Evolutionary conservation across 176 grass and related monocot genomes (phyloP).

Genomic region (Avena atlantica): DNA sequence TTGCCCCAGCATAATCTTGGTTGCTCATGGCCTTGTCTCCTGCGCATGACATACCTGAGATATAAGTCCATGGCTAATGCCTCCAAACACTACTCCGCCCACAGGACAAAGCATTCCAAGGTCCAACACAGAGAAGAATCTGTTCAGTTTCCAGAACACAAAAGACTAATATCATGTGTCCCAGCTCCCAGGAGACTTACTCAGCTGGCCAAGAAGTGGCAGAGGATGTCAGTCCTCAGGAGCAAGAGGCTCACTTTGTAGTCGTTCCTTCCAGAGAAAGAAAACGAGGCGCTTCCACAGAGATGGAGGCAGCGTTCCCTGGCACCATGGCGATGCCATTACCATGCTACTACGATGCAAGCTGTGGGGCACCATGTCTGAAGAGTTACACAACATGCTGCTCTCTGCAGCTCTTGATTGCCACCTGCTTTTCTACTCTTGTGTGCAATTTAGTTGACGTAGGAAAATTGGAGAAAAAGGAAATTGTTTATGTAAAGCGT

Average conservation of each 20-base stretch:
- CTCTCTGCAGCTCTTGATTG: constrained; percentile 31
- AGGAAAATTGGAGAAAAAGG: background rate
- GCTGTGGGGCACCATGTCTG: background rate
- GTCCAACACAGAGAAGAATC: background rate
- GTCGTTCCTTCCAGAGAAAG: background rate
- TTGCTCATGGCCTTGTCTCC: background rate
- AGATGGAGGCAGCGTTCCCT: constrained; percentile 38
- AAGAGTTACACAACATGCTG: background rate
- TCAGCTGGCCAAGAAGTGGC: constrained; percentile 50
- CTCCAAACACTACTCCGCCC: background rate
- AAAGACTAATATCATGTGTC: constrained; percentile 32
- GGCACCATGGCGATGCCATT: constrained; percentile 34
- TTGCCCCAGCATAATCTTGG: background rate
- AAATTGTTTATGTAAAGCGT: background rate
- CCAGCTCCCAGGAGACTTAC: constrained; percentile 36
- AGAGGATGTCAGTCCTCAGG: constrained; percentile 18
- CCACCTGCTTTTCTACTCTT: background rate
- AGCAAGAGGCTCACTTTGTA: background rate
- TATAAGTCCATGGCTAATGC: background rate
- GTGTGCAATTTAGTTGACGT: background rate
- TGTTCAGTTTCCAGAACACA: constrained; percentile 5
- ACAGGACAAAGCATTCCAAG: constrained; percentile 16
- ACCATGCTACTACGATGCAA: background rate
- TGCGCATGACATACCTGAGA: background rate
- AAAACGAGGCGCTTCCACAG: background rate